These are phyloP conservation scores for Ulota crispa DNA, from an alignment of 225 moss, liverwort and hornwort species.

Conservation along the genomic window DNA sequence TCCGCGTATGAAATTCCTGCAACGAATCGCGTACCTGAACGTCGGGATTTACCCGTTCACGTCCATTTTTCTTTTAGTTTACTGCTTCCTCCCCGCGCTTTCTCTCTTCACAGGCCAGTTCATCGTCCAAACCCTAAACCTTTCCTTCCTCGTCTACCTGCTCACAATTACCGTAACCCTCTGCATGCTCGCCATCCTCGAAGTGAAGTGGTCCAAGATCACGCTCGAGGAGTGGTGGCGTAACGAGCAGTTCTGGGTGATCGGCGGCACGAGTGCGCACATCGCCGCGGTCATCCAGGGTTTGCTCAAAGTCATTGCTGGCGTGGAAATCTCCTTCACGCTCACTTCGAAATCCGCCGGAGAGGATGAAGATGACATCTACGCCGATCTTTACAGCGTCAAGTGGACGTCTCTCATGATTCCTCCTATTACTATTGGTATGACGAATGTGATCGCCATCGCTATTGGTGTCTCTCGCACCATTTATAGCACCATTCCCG, in stretches of 20 bases:
- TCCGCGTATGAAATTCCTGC: conserved; percentile 68
- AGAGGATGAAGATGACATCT: conserved; percentile 65
- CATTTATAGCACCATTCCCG: conserved; percentile 57
- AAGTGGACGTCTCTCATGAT: conserved; percentile 83
- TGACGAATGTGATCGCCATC: conserved; percentile 65
- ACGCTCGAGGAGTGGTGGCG: conserved; percentile 83
- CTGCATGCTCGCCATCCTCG: conserved; percentile 66
- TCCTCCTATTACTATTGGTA: conserved; percentile 68
- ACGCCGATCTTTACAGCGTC: conserved; percentile 62
- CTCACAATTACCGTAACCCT: conserved; percentile 67
- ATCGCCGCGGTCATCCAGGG: conserved; percentile 75
- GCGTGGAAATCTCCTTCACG: conserved; percentile 81
- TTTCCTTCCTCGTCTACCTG: conserved; percentile 67
- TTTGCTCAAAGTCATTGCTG: conserved; percentile 66
- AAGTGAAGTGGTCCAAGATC: conserved; percentile 76
- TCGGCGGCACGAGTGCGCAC: conserved; percentile 79
- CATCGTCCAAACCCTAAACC: conserved; percentile 65
- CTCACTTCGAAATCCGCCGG: conserved; percentile 64
- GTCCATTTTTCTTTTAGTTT: conserved; percentile 69
- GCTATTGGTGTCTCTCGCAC: conserved; percentile 61
- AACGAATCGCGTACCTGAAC: conserved; percentile 69
- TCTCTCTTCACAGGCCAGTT: conserved; percentile 80
- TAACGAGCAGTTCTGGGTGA: conserved; percentile 85
- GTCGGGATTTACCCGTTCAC: conserved; percentile 83
- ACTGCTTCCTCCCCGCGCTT: conserved; percentile 80